Base-by-base conservation (phyloP, 345 rosid genomes). In the Brassica rapa region DNA sequence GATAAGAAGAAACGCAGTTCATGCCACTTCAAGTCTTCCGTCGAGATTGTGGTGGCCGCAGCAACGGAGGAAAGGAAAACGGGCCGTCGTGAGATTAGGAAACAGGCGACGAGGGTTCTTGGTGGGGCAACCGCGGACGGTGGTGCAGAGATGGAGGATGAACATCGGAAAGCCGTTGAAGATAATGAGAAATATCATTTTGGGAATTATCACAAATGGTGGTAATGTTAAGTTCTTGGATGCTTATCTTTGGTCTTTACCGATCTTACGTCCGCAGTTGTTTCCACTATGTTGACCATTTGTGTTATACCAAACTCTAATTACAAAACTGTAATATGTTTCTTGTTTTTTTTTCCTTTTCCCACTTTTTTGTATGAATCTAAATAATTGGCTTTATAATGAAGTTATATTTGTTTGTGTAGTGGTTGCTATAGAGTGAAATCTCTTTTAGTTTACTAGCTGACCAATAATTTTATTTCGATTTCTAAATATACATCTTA, bases 271-370 rank as follows among this genome's bases (percentile, higher is more conserved):
- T 68, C 86, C 97, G 7, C 98, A 89, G 6, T 37, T 92, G 60
- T 89, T 90, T 77, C 97, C 98, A 25, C 69, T 89, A 1, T 92
- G 97, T 83, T 94, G 87, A 84, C 79, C 71, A 79, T 5, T 8
- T 57, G 19, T 75, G 8, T 56, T 1, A 16, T 62, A 61, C 46
- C 32, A 66, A 60, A 65, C 59, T 65, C 59, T 65, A 72, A 46
- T 39, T 35, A 46, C 49, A 62, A 73, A 30, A 66, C 16, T 79
- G 70, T 73, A 51, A 68, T 49, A 29, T 59, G 59, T 72, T 23
- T 21, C 8, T 62, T 56, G 0, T 11, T 23, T 19, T 12, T 62
- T 55, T 15, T 51, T 2, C 70, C 12, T 1, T 16, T 11, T 0
- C 5, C 8, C 0, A 3, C 3, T 25, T 32, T 56, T 2, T 12